Base-by-base conservation (phyloP, 805 yeast species). In the Kodamaea sagamina region DNA sequence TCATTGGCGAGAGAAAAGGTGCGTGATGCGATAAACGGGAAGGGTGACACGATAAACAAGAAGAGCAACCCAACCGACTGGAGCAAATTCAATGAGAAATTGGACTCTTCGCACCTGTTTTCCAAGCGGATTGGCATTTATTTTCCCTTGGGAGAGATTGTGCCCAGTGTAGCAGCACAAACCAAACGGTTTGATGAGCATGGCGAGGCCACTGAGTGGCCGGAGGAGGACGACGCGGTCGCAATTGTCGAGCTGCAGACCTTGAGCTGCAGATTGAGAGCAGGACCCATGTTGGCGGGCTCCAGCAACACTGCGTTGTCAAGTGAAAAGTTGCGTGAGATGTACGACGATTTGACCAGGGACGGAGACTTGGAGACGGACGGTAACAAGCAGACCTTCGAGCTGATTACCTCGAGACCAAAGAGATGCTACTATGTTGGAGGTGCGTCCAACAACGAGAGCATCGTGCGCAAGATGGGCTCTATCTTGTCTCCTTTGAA, bases 121-220 rank as follows among this genome's bases (percentile, higher is more conserved):
- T 67, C 74, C 43, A 55, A 69, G 36, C 73, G 75, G 47, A 61
- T 89, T 21, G 97, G 96, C 0, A 75, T 87, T 38, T 89, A 86
- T 61, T 89, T 90, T 68, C 95, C 96, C 9, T 64, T 85, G 3
- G 89, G 93, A n/a, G 97, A 89, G 59, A 89, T 89, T 50, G 87
- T 89, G 16, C 97, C 97, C 11, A 86, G 84, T 61, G 84, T 83
- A 1, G 65, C 76, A 18, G 78, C 89, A 0, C 86, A 82, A 49
- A 77, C 75, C 17, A 71, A 79, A 45, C 64, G 89, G 45, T 78
- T 69, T 4, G 48, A 40, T 3, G 64, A 61, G 4, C 55, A 57
- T 3, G 44, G 52, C n/a, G 36, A 41, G 10, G 47, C 43, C 2
- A 41, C 38, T 19, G 51, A 54, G n/a, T 76, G 80, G 74, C 68